Evolutionary conservation across 2,329 filamentous ascomycete genomes (phyloP).

Genomic region (Colletotrichum siamense): DNA sequence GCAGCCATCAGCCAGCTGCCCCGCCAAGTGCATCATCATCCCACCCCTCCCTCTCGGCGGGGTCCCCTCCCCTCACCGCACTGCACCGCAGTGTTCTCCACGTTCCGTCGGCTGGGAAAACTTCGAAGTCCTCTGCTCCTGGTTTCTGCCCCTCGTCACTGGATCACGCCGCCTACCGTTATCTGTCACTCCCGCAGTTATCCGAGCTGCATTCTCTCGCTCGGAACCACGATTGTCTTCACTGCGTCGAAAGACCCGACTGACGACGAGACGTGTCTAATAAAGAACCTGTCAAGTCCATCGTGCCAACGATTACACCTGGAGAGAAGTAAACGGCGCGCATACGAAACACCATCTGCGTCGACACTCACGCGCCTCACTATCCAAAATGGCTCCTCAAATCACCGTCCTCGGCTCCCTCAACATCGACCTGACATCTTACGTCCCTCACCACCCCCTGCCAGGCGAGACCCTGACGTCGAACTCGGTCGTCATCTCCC

Average conservation of each 20-base stretch:
- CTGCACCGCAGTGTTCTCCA: background rate
- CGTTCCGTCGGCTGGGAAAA: slow-evolving; percentile 7
- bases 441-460: slow-evolving; percentile 81
- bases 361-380: background rate
- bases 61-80: background rate
- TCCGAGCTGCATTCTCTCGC: background rate
- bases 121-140: slow-evolving; percentile 6
- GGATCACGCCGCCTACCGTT: background rate
- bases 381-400: slow-evolving; percentile 34
- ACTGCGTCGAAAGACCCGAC: background rate
- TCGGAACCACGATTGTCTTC: background rate
- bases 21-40: slow-evolving; percentile 18
- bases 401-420: slow-evolving; percentile 92
- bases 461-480: slow-evolving; percentile 89
- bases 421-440: slow-evolving; percentile 91
- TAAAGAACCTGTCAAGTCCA: background rate
- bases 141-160: background rate
- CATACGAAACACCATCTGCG: background rate
- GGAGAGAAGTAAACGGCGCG: background rate
- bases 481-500: slow-evolving; percentile 77
- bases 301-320: background rate
- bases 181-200: background rate
- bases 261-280: background rate
- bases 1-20: background rate
- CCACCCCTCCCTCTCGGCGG: slow-evolving; percentile 7